Evolutionary conservation across 345 rosid species (phyloP).

Genomic region (Eucalyptus brandiana): DNA sequence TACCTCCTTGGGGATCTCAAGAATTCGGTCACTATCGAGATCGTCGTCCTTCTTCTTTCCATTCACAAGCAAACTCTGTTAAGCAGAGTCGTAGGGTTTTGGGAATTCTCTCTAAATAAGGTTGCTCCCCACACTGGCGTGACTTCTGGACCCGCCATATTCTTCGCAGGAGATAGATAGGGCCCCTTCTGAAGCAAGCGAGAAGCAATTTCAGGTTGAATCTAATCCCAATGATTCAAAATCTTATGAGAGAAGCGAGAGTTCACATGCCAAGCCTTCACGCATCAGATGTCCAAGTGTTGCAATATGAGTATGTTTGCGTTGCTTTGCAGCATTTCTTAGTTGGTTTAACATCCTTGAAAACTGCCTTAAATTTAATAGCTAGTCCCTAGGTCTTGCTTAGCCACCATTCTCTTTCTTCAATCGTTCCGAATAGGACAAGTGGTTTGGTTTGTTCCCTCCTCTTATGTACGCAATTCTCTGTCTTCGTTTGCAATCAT

Average conservation of each 20-base stretch:
- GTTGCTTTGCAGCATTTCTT: not conserved
- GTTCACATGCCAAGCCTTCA: constrained; percentile 23
- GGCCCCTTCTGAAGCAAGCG: constrained; percentile 17
- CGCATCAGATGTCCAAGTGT: constrained; percentile 15
- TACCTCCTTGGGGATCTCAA: constrained; percentile 49
- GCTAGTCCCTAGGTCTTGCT: not conserved
- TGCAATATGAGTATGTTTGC: not conserved
- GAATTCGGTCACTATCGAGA: constrained; percentile 48
- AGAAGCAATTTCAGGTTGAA: constrained; percentile 48
- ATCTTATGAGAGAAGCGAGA: constrained; percentile 45
- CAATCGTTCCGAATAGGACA: not conserved
- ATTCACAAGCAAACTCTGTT: constrained; percentile 24
- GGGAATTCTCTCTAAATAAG: constrained; percentile 35
- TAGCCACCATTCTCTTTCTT: not conserved
- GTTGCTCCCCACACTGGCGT: constrained; percentile 25
- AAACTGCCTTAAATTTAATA: not conserved
- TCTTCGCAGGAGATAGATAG: constrained; percentile 33
- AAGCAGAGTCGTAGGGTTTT: constrained; percentile 37
- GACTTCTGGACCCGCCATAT: constrained; percentile 31
- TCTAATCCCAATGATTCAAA: constrained; percentile 29
- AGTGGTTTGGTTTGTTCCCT: not conserved
- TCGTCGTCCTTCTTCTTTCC: constrained; percentile 24
- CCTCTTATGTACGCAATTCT: not conserved
- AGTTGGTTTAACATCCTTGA: not conserved
- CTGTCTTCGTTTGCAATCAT: not conserved